These are phyloP conservation scores for Pichia manshurica DNA, from an alignment of 805 yeast genomes.

Conservation along the genomic window DNA sequence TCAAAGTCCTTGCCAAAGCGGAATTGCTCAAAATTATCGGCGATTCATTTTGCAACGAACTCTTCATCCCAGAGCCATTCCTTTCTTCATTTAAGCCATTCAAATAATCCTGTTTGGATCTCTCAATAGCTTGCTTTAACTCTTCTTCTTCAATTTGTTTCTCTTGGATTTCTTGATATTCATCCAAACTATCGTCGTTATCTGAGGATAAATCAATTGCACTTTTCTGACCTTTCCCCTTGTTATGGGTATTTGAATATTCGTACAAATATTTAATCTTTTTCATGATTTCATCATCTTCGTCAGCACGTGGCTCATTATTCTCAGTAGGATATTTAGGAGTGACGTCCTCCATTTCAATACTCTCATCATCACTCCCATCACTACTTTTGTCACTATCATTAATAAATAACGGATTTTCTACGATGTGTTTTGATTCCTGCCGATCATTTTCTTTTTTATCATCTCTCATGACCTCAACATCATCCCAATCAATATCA, in stretches of 20 bases:
- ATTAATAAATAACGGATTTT: conserved; percentile 5
- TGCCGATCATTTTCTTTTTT: neutral
- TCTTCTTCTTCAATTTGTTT: conserved; percentile 24
- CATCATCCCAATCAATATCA: conserved; percentile 25
- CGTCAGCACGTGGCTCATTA: conserved; percentile 7
- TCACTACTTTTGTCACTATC: conserved; percentile 11
- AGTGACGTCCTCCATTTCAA: conserved; percentile 69
- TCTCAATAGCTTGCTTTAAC: conserved; percentile 42
- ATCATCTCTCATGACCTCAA: conserved; percentile 16
- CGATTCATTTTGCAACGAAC: conserved; percentile 12
- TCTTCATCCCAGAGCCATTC: neutral
- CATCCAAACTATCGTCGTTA: conserved; percentile 11
- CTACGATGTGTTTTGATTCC: neutral
- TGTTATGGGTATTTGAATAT: conserved; percentile 26
- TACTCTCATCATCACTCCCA: conserved; percentile 36
- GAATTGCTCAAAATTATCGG: conserved; percentile 22
- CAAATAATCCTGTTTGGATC: conserved; percentile 39
- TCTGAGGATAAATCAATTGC: conserved; percentile 19
- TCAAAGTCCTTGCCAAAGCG: conserved; percentile 16
- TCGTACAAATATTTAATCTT: conserved; percentile 30
- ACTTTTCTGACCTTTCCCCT: conserved; percentile 3
- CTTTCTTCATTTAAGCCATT: conserved; percentile 24
- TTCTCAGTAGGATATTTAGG: neutral
- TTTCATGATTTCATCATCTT: conserved; percentile 23
- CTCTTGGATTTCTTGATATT: conserved; percentile 14